phyloP scores from a whole-genome alignment of 2,329 filamentous ascomycete genomes.

The Trichophyton verrucosum region DNA sequence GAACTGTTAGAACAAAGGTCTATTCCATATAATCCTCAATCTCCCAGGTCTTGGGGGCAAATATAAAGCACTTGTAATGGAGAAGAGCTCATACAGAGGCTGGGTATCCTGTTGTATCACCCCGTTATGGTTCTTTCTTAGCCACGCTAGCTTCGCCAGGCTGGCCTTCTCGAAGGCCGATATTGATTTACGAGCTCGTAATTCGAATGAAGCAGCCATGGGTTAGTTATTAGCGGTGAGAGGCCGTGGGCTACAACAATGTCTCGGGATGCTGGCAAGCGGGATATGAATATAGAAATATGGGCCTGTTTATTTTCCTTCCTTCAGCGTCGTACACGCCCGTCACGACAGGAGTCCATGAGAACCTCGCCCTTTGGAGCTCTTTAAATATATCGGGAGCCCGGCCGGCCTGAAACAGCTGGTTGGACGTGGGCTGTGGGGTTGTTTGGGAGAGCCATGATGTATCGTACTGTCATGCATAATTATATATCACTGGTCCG shows the following conservation, averaged over 20 bases:
- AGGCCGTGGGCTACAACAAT: not conserved
- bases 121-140: not conserved
- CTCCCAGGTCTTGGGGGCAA: no score
- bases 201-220: conserved; percentile 10
- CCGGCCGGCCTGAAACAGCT: not conserved
- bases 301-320: not conserved
- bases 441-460: not conserved
- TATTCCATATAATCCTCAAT: not conserved
- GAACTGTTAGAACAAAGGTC: not conserved
- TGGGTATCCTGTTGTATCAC: conserved; percentile 2
- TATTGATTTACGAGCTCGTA: conserved; percentile 10
- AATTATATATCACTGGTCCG: no score
- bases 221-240: not conserved
- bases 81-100: not conserved
- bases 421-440: not conserved
- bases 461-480: not conserved
- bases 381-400: not conserved
- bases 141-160: not conserved
- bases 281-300: not conserved
- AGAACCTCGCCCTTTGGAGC: not conserved
- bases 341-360: not conserved
- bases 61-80: not conserved
- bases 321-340: not conserved
- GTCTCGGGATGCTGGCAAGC: not conserved
- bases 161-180: conserved; percentile 13